Percentiles rank a stretch among this genome's conserved stretches.
Conservation (phyloP, 257 asterid species). For the Plectranthus barbatus region DNA sequence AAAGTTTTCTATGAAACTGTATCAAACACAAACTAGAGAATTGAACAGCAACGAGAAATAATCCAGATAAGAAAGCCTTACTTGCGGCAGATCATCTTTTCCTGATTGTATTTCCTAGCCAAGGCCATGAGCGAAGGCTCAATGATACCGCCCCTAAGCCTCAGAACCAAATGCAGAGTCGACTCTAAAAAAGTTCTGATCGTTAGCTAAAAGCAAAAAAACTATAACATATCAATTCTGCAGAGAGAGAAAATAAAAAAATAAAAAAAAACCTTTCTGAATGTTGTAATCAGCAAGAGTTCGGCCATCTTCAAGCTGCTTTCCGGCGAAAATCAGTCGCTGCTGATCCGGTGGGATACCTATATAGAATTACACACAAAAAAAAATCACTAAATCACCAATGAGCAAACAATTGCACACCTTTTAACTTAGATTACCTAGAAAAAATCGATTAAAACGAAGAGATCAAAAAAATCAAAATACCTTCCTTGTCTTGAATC, state of each 20-base stretch:
- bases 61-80: background rate
- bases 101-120: constrained; percentile 65
- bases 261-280: constrained; percentile 57
- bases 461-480: background rate
- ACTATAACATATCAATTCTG: background rate
- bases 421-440: background rate
- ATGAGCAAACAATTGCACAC: background rate
- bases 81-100: constrained; percentile 73
- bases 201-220: background rate
- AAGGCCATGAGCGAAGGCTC: constrained; percentile 63
- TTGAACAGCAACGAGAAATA: no score
- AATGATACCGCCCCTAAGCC: constrained; percentile 70
- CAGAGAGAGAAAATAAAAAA: constrained; percentile 14
- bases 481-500: constrained; percentile 76
- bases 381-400: background rate
- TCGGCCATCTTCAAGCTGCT: constrained; percentile 74
- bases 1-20: no score
- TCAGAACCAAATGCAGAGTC: constrained; percentile 64
- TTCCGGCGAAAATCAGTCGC: no score
- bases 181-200: constrained; percentile 32
- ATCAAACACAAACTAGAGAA: background rate
- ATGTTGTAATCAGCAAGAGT: constrained; percentile 68
- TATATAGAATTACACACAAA: background rate
- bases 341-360: no score
- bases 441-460: background rate